Evolutionary conservation across 805 yeast genomes (phyloP), one percentile per base, ranked within the genome.

Genomic region (Candida corydali): DNA sequence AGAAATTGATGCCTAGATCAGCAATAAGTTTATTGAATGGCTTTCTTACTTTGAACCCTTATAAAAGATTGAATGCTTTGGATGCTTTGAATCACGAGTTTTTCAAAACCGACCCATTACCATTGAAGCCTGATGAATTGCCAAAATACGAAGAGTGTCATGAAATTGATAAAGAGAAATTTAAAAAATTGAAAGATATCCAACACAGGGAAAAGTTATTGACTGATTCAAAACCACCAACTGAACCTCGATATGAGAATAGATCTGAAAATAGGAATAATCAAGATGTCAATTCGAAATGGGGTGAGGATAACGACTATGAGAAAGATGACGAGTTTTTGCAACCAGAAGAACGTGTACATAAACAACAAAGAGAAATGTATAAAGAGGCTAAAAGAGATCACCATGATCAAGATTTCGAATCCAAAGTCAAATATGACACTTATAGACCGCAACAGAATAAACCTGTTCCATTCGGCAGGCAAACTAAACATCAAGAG

Each of bases 131-230:
- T 0, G 51, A 51, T 5, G 75, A 73, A 14, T 61, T 88, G 17
- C 83, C 87, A 3, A 72, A 71, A 19, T 83, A 82, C 46, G 89
- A 83, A 46, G 95, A 89, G 44, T 78, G 95, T 43, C 97, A 93
- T 56, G 98, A 91, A 57, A 74, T 88, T 17, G 96, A 87, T 58
- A 76, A 76, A 32, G 76, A 77, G 43, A 67, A 77, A 44, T 67
- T 62, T 69, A 73, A 61, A 70, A 70, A 55, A 65, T 65, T 53
- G 73, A 67, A 46, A 34, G 48, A 43, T 28, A 32, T 30, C 5
- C 28, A 33, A 15, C 17, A 33, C 19, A 25, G 23, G 19, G 36
- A 33, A n/a, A 26, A 34, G 17, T 8, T 27, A 14, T n/a, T 18
- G 7, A 26, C 37, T 27, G 37, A 34, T 11, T 17, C 22, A 17